These are phyloP conservation scores for Phytophthora colocasiae DNA, from an alignment of 352 stramenopile species.

Conservation along the genomic window DNA sequence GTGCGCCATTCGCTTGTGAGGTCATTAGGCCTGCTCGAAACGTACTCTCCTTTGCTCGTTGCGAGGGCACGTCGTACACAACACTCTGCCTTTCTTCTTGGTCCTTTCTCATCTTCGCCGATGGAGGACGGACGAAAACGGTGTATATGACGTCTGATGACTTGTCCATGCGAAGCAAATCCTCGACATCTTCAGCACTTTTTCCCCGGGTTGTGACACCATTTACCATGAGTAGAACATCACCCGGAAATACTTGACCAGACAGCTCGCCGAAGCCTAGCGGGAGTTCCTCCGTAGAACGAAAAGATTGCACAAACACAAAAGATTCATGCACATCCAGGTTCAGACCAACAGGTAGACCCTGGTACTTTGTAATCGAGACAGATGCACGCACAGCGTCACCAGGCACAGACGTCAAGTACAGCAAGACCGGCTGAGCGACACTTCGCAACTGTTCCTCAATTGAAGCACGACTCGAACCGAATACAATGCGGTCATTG, in stretches of 20 bases:
- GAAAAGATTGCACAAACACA: slow-evolving; percentile 60
- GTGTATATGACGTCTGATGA: slow-evolving; percentile 38
- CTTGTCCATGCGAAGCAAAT: slow-evolving; percentile 39
- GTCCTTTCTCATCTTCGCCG: slow-evolving; percentile 46
- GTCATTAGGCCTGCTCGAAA: slow-evolving; percentile 33
- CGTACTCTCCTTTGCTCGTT: slow-evolving; percentile 36
- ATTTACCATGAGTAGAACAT: slow-evolving; percentile 70
- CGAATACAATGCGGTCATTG: slow-evolving; percentile 62
- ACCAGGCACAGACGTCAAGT: slow-evolving; percentile 52
- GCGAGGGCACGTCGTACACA: slow-evolving; percentile 37
- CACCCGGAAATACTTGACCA: slow-evolving; percentile 70
- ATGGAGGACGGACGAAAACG: slow-evolving; percentile 50
- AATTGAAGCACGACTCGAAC: slow-evolving; percentile 46
- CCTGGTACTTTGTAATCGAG: slow-evolving; percentile 68
- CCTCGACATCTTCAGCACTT: slow-evolving; percentile 46
- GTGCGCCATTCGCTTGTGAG: slow-evolving; percentile 13
- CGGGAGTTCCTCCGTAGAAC: slow-evolving; percentile 25
- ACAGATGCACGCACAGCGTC: slow-evolving; percentile 65
- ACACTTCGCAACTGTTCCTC: slow-evolving; percentile 45
- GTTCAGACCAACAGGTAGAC: slow-evolving; percentile 47
- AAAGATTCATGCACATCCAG: slow-evolving; percentile 46
- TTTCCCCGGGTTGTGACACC: slow-evolving; percentile 34
- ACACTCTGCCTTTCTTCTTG: slow-evolving; percentile 35
- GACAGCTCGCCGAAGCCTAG: slow-evolving; percentile 62
- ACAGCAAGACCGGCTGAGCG: slow-evolving; percentile 47